Percentiles rank a stretch among this genome's conserved stretches.
phyloP scores from a whole-genome alignment of 1,139 yeast species.

The Saccharomyces hybrid region DNA sequence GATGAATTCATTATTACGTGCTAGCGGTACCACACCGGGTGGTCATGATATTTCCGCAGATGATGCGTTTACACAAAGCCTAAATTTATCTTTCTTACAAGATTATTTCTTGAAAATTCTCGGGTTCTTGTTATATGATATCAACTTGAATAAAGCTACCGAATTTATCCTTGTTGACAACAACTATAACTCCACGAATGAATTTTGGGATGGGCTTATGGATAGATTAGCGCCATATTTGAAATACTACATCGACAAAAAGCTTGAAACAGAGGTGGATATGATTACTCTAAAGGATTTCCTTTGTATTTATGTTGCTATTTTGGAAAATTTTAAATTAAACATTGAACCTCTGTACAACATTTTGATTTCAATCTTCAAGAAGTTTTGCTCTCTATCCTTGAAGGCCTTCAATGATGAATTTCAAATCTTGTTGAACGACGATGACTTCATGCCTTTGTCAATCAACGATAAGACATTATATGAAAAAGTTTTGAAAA shows the following conservation, averaged over 20 bases:
- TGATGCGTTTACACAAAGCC: slow-evolving; percentile 23
- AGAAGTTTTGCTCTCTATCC: slow-evolving; percentile 51
- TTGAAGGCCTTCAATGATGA: slow-evolving; percentile 53
- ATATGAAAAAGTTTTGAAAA: slow-evolving; percentile 54
- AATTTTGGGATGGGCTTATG: slow-evolving; percentile 68
- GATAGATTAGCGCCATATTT: slow-evolving; percentile 51
- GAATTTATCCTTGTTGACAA: slow-evolving; percentile 50
- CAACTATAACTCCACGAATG: slow-evolving; percentile 51
- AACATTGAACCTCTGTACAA: slow-evolving; percentile 56
- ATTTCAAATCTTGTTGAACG: slow-evolving; percentile 56
- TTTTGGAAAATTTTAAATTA: slow-evolving; percentile 66
- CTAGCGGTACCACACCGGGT: neutral
- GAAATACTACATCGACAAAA: slow-evolving; percentile 32
- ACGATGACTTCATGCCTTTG: slow-evolving; percentile 88
- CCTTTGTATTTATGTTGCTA: slow-evolving; percentile 67
- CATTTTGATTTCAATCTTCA: slow-evolving; percentile 52
- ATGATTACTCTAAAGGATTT: slow-evolving; percentile 46
- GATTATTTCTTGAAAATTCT: slow-evolving; percentile 55
- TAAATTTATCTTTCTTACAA: slow-evolving; percentile 36
- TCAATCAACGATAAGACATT: slow-evolving; percentile 52
- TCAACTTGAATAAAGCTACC: slow-evolving; percentile 51
- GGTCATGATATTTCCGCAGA: slow-evolving; percentile 10
- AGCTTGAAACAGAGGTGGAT: slow-evolving; percentile 33
- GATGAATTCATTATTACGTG: slow-evolving; percentile 14
- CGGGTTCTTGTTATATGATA: slow-evolving; percentile 75